Evolutionary conservation across 2,329 filamentous ascomycete species (phyloP).

Genomic region (Stromatinia cepivora): DNA sequence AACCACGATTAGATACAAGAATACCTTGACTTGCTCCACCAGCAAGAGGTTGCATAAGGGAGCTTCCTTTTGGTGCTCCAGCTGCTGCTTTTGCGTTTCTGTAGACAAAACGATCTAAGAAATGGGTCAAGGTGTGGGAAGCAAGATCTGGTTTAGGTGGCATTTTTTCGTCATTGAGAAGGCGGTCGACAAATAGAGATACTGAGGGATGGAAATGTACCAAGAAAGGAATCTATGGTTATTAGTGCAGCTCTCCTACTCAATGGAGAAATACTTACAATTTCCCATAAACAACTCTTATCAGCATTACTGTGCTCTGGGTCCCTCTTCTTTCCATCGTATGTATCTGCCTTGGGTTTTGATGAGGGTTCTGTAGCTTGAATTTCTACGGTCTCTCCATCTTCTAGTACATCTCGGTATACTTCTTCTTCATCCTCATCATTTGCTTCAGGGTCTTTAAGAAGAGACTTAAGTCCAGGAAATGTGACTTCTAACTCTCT

Average conservation of each 20-base stretch:
- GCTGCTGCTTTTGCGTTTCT: conserved; percentile 76
- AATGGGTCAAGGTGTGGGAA: conserved; percentile 88
- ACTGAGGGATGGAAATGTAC: conserved; percentile 93
- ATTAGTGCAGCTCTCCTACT: background rate
- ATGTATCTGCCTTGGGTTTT: conserved; percentile 46
- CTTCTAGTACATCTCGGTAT: conserved; percentile 64
- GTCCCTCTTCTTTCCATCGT: conserved; percentile 88
- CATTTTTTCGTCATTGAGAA: conserved; percentile 68
- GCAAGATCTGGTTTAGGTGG: conserved; percentile 88
- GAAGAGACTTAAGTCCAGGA: conserved; percentile 73
- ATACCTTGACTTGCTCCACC: conserved; percentile 60
- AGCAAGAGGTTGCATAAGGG: conserved; percentile 93
- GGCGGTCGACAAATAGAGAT: conserved; percentile 72
- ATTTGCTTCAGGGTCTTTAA: conserved; percentile 77
- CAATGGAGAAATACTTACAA: conserved; percentile 53
- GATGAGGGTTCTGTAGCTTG: conserved; percentile 14
- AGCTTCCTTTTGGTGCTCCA: conserved; percentile 69
- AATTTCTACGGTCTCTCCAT: conserved; percentile 44
- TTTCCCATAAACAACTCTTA: conserved; percentile 88
- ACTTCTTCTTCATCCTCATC: conserved; percentile 60
- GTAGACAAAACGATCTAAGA: conserved; percentile 98
- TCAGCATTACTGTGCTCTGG: conserved; percentile 94
- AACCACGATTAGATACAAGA: conserved; percentile 51
- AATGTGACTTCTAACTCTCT: conserved; percentile 78
- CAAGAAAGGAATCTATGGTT: conserved; percentile 59